Percentiles rank a stretch among this genome's conserved stretches.
Conservation (phyloP, 192 early-diverging fungal species). For the Coemansia sp. region DNA sequence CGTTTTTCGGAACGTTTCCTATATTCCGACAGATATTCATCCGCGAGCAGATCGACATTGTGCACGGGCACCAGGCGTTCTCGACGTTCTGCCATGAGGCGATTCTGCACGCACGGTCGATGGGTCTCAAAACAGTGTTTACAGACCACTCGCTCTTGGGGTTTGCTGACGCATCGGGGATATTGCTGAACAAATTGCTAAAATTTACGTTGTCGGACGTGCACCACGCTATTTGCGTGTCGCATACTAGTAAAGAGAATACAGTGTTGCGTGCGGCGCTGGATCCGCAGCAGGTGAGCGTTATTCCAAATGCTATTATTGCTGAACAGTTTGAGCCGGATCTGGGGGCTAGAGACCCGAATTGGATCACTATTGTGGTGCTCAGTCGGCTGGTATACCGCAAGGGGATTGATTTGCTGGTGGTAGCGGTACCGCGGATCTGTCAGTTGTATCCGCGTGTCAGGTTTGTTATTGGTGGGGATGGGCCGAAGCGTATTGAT, state of each 20-base stretch:
- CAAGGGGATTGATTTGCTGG: slow-evolving; percentile 92
- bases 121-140: slow-evolving; percentile 92
- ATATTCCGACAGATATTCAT: slow-evolving; percentile 90
- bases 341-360: slow-evolving; percentile 67
- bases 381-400: slow-evolving; percentile 91
- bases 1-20: slow-evolving; percentile 89
- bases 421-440: slow-evolving; percentile 88
- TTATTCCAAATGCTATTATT: slow-evolving; percentile 98
- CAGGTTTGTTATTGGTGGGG: slow-evolving; percentile 93
- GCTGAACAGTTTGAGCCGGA: slow-evolving; percentile 89
- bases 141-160: slow-evolving; percentile 98
- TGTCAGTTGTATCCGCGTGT: slow-evolving; percentile 80
- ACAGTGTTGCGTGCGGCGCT: slow-evolving; percentile 93
- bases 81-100: slow-evolving; percentile 94
- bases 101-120: slow-evolving; percentile 92
- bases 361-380: slow-evolving; percentile 91
- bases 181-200: slow-evolving; percentile 94
- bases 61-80: slow-evolving; percentile 97
- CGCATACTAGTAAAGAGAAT: slow-evolving; percentile 99
- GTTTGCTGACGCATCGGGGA: slow-evolving; percentile 91
- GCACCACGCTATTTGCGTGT: slow-evolving; percentile 97
- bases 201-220: slow-evolving; percentile 98
- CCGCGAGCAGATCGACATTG: slow-evolving; percentile 89
- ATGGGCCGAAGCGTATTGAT: slow-evolving; percentile 95
- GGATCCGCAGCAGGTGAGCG: slow-evolving; percentile 86